A percentile compares a stretch with the other conserved stretches of the same genome.
phyloP scores from a whole-genome alignment of 768 basidiomycete genomes.

The Pisolithus orientalis region DNA sequence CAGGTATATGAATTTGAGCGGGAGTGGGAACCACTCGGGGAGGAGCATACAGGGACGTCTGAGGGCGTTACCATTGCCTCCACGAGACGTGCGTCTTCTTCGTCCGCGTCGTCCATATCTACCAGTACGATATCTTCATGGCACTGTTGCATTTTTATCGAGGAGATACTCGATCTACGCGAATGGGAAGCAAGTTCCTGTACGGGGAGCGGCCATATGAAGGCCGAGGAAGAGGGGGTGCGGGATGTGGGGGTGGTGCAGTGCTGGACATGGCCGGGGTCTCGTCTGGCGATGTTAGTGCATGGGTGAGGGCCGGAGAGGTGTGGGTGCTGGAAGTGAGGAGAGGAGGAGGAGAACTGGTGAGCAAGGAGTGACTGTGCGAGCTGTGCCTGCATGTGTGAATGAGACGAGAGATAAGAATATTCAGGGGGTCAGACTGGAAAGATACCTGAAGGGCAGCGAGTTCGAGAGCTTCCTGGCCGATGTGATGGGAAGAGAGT shows the following conservation, averaged over 20 bases:
- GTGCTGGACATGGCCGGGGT: slow-evolving; percentile 32
- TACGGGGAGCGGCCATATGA: slow-evolving; percentile 24
- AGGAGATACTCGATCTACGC: slow-evolving; percentile 24
- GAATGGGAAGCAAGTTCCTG: slow-evolving; percentile 17
- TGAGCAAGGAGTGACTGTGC: slow-evolving; percentile 37
- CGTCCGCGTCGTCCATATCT: slow-evolving; percentile 37
- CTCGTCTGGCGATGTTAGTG: slow-evolving; percentile 20
- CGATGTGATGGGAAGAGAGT: slow-evolving; percentile 41
- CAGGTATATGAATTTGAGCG: slow-evolving; percentile 17
- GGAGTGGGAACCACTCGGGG: slow-evolving; percentile 9
- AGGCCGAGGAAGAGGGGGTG: slow-evolving; percentile 24
- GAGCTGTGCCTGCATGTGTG: slow-evolving; percentile 35
- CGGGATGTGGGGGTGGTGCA: slow-evolving; percentile 35
- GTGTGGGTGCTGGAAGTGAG: slow-evolving; percentile 10
- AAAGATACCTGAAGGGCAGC: slow-evolving; percentile 38
- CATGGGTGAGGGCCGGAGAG: slow-evolving; percentile 13
- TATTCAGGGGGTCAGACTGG: slow-evolving; percentile 5
- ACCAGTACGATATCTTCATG: slow-evolving; percentile 21
- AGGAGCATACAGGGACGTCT: slow-evolving; percentile 15
- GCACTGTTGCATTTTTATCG: slow-evolving; percentile 12
- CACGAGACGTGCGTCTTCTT: slow-evolving; percentile 33
- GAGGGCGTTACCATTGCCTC: slow-evolving; percentile 36
- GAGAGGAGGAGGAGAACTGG: slow-evolving; percentile 17
- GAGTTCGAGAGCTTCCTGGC: slow-evolving; percentile 47
- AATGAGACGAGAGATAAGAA: slow-evolving; percentile 11